Evolutionary conservation across 805 yeast genomes (phyloP), one percentile per base, ranked within the genome.

Genomic region (Kazachstania martiniae): DNA sequence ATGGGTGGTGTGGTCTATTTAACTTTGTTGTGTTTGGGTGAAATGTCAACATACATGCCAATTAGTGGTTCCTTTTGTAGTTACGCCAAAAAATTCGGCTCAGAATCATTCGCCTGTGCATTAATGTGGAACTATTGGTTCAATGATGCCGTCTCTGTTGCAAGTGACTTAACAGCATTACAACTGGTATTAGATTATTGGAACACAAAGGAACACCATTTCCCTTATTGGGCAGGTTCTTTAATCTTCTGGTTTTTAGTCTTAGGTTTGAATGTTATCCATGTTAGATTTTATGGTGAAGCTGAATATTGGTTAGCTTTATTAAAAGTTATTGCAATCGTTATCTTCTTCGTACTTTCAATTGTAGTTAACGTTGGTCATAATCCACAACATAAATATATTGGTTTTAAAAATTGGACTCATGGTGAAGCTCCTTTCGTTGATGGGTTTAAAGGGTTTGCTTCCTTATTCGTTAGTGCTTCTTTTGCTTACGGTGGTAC

Each of bases 101-200:
- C 76, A 39, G 77, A 77, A 13, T 72, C 82, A 21, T 65, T 74
- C 54, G 83, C 82, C 6, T 76, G 76, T 49, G 77, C 84, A 29
- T 65, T 76, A 56, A 80, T 79, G 38, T 74, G 81, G 79, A 76
- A 74, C 53, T 77, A 77, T 48, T 73, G 72, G 41, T 61, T 76
- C 45, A 77, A 72, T 49, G 71, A 73, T 66, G 61, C 77, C n/a
- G 74, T 73, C 12, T 62, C 74, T 15, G 63, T 77, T 25, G 83
- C 83, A 1, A 62, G 74, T 37, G 85, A 77, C 44, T 59, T 76
- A 33, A 73, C 73, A 18, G 77, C 78, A 5, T 72, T 77, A 12
- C 64, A 74, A n/a, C 59, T 72, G 36, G 66, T 74, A 2, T 55
- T 72, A 29, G 57, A 63, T 37, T 74, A 54, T 44, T 73, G 80